phyloP scores from a whole-genome alignment of 768 basidiomycete genomes.

The Lentinula guzmanii region DNA sequence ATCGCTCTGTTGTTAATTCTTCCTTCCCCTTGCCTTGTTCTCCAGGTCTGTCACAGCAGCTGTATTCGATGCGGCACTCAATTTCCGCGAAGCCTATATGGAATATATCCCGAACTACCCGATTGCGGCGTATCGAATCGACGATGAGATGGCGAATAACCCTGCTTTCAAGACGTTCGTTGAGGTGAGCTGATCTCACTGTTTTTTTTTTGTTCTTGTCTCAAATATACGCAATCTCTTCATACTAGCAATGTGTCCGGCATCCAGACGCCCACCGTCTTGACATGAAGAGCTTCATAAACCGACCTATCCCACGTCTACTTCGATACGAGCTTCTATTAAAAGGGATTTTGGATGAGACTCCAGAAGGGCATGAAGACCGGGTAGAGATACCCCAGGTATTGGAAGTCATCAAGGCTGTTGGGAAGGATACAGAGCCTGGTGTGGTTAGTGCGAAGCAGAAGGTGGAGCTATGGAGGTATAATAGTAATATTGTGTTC shows the following conservation, averaged over 20 bases:
- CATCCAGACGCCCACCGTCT: constrained; percentile 72
- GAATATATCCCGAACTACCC: constrained; percentile 94
- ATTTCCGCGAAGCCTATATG: constrained; percentile 90
- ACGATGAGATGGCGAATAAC: constrained; percentile 83
- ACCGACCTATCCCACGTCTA: constrained; percentile 85
- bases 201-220: too few species aligned
- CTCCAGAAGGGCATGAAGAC: constrained; percentile 74
- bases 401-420: constrained; percentile 77
- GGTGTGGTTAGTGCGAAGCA: constrained; percentile 81
- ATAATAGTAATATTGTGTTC: constrained; percentile 73
- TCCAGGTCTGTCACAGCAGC: constrained; percentile 58
- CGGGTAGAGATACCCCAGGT: constrained; percentile 77
- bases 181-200: constrained; percentile 33
- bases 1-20: too few species aligned
- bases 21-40: constrained; percentile 6
- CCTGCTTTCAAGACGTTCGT: constrained; percentile 75
- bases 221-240: constrained; percentile 24
- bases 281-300: constrained; percentile 92
- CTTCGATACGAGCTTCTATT: constrained; percentile 85
- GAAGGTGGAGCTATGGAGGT: constrained; percentile 88
- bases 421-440: constrained; percentile 84
- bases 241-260: constrained; percentile 22
- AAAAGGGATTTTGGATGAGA: constrained; percentile 65
- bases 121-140: constrained; percentile 81
- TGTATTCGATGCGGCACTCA: constrained; percentile 82